Evolutionary conservation across 1,284 basidiomycete genomes (phyloP), one percentile per base, ranked within the genome.

Genomic region (Trichosporon asahii): DNA sequence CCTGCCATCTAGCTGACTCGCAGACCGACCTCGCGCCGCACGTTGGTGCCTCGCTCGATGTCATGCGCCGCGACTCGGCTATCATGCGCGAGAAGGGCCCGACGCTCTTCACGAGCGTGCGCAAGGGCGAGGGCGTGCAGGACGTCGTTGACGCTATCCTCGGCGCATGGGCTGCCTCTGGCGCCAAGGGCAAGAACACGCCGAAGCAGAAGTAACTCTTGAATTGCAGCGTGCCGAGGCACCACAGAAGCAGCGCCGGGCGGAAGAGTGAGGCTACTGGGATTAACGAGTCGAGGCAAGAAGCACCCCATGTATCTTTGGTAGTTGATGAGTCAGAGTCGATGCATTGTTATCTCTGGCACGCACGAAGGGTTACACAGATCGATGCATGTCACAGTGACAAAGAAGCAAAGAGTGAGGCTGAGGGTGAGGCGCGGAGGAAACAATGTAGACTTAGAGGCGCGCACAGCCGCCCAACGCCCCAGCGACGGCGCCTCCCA

Each of bases 81-180:
- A 85, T 90, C 72, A 98, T 99, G 93, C 88, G 96, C 33, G 96
- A 96, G 66, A 89, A 91, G 69, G 96, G 96, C 0, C 96, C 96
- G 1, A 98, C 96, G 0, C 82, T 98, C 23, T 99, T 99, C 82
- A 89, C 93, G 0, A 92, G 92, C 72, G 89, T 99, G 67, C 91
- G 92, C 79, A 86, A 93, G 70, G 88, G 86, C 33, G 89, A 89
- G 70, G 94, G 94, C 0, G 89, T 98, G 1, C 88, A 93, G 63
- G 92, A 93, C 70, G 88, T 98, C 3, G 88, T 91, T 5, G 89
- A 90, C 64, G 87, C 98, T 44, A 89, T 98, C 72, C 83, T 97
- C 33, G 90, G 90, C 11, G 94, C 94, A 8, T 96, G 95, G 92
- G 88, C 88, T 78, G 87, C 88, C 8, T 85, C 84, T 65, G 85